These are phyloP conservation scores for Closterium sp. DNA, from an alignment of 139 green algal species.

Conservation along the genomic window DNA sequence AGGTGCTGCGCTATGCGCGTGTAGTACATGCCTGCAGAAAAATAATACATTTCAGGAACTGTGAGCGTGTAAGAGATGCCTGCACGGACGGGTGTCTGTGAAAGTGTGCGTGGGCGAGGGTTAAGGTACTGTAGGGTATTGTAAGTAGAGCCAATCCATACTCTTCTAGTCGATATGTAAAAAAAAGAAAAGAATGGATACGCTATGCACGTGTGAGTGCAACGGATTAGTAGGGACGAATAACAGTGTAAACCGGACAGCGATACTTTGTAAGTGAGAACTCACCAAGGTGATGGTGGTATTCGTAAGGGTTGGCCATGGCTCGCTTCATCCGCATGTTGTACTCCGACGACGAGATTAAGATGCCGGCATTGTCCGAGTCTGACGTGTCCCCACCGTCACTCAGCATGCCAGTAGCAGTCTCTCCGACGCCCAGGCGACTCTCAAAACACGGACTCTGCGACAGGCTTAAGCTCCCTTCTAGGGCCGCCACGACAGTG, in stretches of 20 bases:
- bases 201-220: too few relatives aligned
- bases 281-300: constrained; percentile 39
- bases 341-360: constrained; percentile 29
- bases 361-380: background rate
- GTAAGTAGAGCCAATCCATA: too few relatives aligned
- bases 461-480: background rate
- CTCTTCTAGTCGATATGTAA: too few relatives aligned
- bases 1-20: constrained; percentile 45
- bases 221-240: too few relatives aligned
- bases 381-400: background rate
- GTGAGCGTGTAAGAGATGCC: background rate
- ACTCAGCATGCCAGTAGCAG: background rate
- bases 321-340: constrained; percentile 32
- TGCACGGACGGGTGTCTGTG: background rate
- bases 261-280: background rate
- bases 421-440: background rate
- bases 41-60: background rate
- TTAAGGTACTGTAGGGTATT: background rate
- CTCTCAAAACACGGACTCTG: background rate
- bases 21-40: constrained; percentile 53
- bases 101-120: background rate
- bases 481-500: background rate
- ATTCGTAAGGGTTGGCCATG: constrained; percentile 39
- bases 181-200: too few relatives aligned
- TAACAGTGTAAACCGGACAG: background rate